Conservation (phyloP, 768 basidiomycete genomes). For the Holtermanniella nyarrowii region DNA sequence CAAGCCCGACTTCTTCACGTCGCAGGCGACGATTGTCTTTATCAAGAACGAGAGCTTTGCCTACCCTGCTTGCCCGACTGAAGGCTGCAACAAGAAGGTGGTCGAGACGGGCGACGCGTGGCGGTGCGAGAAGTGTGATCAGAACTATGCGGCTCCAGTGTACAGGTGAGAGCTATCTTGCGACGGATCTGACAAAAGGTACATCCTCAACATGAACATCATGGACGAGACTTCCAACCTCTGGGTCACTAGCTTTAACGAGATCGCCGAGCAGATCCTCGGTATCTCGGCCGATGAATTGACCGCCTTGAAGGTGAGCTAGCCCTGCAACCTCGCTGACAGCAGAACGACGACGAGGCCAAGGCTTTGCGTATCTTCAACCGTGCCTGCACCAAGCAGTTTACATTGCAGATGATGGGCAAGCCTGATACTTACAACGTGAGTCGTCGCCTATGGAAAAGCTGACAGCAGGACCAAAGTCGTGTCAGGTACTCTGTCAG, state of each 20-base stretch:
- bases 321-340: slow-evolving; percentile 1
- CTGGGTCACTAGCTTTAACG: slow-evolving; percentile 95
- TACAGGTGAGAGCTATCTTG: slow-evolving; percentile 55
- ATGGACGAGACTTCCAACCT: slow-evolving; percentile 81
- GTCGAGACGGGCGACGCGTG: slow-evolving; percentile 56
- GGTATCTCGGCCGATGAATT: slow-evolving; percentile 70
- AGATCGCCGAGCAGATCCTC: slow-evolving; percentile 66
- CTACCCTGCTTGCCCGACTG: slow-evolving; percentile 78
- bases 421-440: slow-evolving; percentile 67
- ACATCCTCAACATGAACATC: slow-evolving; percentile 70
- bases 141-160: slow-evolving; percentile 58
- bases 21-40: slow-evolving; percentile 74
- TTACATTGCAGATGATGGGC: slow-evolving; percentile 75
- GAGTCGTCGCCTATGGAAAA: slow-evolving; percentile 29
- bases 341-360: slow-evolving; percentile 53
- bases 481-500: slow-evolving; percentile 76
- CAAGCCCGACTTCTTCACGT: slow-evolving; percentile 67
- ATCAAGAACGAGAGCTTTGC: slow-evolving; percentile 63
- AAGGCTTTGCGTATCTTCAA: slow-evolving; percentile 54
- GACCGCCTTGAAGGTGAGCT: slow-evolving; percentile 55
- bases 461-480: slow-evolving; percentile 53
- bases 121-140: slow-evolving; percentile 88
- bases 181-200: slow-evolving; percentile 28
- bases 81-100: slow-evolving; percentile 84
- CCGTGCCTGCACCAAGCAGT: slow-evolving; percentile 58